Evolutionary conservation across 1,284 basidiomycete species (phyloP).

Genomic region (Phenoliferia sp.): DNA sequence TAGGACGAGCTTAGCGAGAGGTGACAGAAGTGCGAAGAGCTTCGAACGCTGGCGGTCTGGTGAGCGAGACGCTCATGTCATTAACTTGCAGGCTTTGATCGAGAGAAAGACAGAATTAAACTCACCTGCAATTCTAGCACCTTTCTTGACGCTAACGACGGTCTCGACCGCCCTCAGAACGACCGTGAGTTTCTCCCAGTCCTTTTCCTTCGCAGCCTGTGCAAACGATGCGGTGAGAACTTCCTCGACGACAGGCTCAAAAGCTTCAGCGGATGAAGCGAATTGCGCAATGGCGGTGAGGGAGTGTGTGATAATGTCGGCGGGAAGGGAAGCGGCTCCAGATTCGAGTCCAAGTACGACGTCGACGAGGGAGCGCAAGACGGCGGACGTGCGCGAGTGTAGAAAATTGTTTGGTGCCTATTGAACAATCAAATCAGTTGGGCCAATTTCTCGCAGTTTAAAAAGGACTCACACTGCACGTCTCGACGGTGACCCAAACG

Average conservation of each 20-base stretch:
- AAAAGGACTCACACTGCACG: constrained; percentile 20
- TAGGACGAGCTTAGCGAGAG: constrained; percentile 12
- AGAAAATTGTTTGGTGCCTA: constrained; percentile 33
- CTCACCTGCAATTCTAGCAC: constrained; percentile 11
- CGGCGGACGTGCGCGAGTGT: constrained; percentile 29
- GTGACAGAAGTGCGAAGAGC: constrained; percentile 17
- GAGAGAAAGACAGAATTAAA: background rate
- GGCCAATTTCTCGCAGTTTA: fast-evolving
- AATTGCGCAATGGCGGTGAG: constrained; percentile 13
- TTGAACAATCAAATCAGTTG: background rate
- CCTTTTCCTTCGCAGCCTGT: constrained; percentile 2
- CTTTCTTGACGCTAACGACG: constrained; percentile 15
- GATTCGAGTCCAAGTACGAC: constrained; percentile 14
- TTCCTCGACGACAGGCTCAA: constrained; percentile 24
- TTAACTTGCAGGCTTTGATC: too few species aligned
- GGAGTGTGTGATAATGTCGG: constrained; percentile 21
- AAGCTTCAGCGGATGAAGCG: constrained; percentile 15
- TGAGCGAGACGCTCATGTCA: too few species aligned
- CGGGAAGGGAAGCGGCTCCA: constrained; percentile 8
- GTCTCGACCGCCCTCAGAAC: constrained; percentile 9
- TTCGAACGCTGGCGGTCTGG: constrained; percentile 13
- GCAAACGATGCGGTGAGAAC: constrained; percentile 10
- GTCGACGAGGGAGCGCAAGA: constrained; percentile 24
- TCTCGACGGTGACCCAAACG: constrained; percentile 31
- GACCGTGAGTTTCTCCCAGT: constrained; percentile 12